These are phyloP conservation scores for Tirmania nivea DNA, from an alignment of 495 filamentous ascomycete genomes.

Conservation along the genomic window DNA sequence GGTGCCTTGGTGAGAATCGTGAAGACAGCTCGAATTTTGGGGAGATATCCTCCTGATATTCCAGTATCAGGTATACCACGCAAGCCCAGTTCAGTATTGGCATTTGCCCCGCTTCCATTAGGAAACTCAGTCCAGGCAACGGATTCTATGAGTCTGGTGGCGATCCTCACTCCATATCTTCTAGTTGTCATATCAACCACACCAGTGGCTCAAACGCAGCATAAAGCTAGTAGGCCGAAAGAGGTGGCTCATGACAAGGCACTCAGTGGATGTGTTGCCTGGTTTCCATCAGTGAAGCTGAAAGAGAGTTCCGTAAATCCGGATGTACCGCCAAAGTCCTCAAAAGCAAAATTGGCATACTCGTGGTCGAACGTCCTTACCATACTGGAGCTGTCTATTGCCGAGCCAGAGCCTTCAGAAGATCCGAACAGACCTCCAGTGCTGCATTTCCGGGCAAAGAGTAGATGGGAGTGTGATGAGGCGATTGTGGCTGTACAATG, in stretches of 20 bases:
- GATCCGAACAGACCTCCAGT: constrained; percentile 47
- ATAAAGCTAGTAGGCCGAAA: constrained; percentile 75
- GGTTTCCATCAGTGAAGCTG: constrained; percentile 88
- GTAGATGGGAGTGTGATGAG: constrained; percentile 82
- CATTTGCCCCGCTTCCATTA: constrained; percentile 72
- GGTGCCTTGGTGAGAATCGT: constrained; percentile 68
- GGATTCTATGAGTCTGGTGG: constrained; percentile 75
- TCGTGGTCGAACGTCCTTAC: constrained; percentile 96
- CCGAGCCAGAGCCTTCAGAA: constrained; percentile 49
- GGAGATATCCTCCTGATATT: constrained; percentile 54
- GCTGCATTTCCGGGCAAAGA: constrained; percentile 60
- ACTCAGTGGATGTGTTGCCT: constrained; percentile 81
- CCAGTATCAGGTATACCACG: constrained; percentile 38
- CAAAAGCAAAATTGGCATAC: constrained; percentile 72
- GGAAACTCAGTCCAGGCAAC: constrained; percentile 79
- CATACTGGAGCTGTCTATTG: constrained; percentile 43
- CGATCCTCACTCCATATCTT: constrained; percentile 87
- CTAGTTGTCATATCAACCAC: constrained; percentile 93
- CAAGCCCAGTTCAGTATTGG: constrained; percentile 88
- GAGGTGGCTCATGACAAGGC: constrained; percentile 74
- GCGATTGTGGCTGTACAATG: constrained; percentile 93
- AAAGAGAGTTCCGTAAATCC: constrained; percentile 41
- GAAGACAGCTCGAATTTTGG: constrained; percentile 73
- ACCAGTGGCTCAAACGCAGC: constrained; percentile 83
- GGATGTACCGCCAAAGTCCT: constrained; percentile 23